Base-by-base conservation (phyloP, 805 yeast genomes). In the Nakazawaea wickerhamii region DNA sequence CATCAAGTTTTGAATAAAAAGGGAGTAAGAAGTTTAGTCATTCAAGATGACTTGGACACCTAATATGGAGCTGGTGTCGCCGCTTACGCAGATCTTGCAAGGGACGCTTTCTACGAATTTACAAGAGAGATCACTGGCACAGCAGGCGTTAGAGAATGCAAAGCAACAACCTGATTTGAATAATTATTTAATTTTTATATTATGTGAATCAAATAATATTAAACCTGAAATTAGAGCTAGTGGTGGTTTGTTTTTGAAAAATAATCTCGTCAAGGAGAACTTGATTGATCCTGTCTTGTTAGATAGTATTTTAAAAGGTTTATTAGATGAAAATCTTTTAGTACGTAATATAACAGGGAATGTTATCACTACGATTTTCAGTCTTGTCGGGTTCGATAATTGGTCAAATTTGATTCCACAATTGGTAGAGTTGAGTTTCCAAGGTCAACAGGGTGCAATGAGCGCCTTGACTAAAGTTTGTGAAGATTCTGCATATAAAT, bases 311-410 rank as follows among this genome's bases (percentile, higher is more conserved):
- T 54, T 68, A 47, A 60, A 60, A 52, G 70, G 87, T 2, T 66
- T 88, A 34, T 53, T 73, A 25, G 83, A 74, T 47, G 51, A 63
- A 1, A 74, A 75, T 41, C 59, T 65, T n/a, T 65, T 86, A 50
- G 84, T 91, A 22, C 74, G 95, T 47, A 88, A 85, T 56, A 86
- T 91, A 47, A 82, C 96, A 5, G 96, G 97, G 30, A 89, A 82
- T 55, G 95, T 89, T 38, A 79, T 91, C 40, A 85, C 97, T 2
- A 73, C 96, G 0, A 63, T 93, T 23, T 84, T 89, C 51, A 70
- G 84, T 2, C 68, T 77, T 8, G 62, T 62, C 43, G 95, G 96
- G 1, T 68, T 84, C 33, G 64, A 69, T 20, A 67, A 69, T 21
- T 87, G 96, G 96, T 89, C 93, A 2, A 73, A 70, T 34, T 68